A percentile compares a stretch with the other conserved stretches of the same genome.
These are phyloP conservation scores for Colletotrichum orbiculare DNA, from an alignment of 2,329 filamentous ascomycete genomes.

Conservation along the genomic window DNA sequence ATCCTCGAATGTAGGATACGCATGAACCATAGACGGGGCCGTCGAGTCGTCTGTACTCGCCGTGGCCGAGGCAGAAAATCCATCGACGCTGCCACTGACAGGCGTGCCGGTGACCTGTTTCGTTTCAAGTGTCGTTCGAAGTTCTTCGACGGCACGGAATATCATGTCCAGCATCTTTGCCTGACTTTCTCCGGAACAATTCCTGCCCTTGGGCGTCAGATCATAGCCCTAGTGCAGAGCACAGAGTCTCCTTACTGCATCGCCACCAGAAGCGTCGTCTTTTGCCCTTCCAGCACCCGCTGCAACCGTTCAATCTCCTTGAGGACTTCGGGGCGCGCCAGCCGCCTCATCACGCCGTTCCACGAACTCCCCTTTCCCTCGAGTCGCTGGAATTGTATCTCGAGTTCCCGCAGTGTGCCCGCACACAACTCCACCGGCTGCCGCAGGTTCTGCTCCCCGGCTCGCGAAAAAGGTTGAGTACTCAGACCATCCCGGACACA, in stretches of 20 bases:
- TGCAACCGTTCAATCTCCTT: conserved; percentile 11
- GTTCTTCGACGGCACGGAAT: background rate
- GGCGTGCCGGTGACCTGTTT: background rate
- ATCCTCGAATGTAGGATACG: conserved; percentile 3
- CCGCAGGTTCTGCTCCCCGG: background rate
- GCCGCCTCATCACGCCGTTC: background rate
- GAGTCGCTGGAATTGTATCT: conserved; percentile 1
- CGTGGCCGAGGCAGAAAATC: no score
- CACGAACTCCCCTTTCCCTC: background rate
- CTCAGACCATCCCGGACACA: background rate
- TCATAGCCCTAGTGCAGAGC: no score
- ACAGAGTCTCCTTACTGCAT: conserved; percentile 8
- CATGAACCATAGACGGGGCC: background rate
- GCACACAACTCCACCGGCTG: background rate
- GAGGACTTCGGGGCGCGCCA: background rate
- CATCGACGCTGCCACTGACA: background rate
- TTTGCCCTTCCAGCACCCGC: background rate
- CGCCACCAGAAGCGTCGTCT: conserved; percentile 5
- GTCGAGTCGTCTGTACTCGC: background rate
- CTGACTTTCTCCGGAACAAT: conserved; percentile 1
- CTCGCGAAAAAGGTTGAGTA: background rate
- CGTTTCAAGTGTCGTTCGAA: background rate
- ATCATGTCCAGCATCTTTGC: conserved; percentile 7
- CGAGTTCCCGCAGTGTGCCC: background rate
- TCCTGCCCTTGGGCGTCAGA: background rate